Evolutionary conservation across 192 early-diverging fungal species (phyloP).

Genomic region (Podila epigama): DNA sequence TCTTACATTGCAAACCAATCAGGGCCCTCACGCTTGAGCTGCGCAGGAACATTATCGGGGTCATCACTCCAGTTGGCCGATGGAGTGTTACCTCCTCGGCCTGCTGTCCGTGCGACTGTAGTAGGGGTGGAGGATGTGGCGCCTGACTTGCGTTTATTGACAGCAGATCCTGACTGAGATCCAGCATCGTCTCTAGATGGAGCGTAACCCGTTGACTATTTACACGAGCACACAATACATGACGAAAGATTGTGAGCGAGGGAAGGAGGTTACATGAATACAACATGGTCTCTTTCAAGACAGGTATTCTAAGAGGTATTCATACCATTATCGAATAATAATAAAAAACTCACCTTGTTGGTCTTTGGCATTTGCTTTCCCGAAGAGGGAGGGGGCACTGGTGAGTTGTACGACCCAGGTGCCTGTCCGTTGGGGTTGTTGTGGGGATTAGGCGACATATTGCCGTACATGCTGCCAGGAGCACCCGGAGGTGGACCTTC

Average conservation of each 20-base stretch:
- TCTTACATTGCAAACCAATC: conserved; percentile 90
- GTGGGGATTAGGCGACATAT: conserved; percentile 53
- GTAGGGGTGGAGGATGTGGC: conserved; percentile 19
- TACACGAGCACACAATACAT: conserved; percentile 18
- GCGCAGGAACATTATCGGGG: conserved; percentile 76
- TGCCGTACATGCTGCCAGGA: conserved; percentile 37
- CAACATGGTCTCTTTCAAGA: no score
- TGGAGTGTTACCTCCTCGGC: conserved; percentile 7
- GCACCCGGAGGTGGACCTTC: conserved; percentile 45
- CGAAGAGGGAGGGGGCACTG: conserved; percentile 18
- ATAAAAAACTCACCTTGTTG: conserved; percentile 8
- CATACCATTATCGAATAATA: background rate
- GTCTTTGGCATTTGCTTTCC: conserved; percentile 22
- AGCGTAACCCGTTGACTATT: conserved; percentile 30
- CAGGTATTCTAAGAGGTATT: no score
- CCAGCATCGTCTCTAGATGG: conserved; percentile 30
- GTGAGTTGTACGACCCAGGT: conserved; percentile 41
- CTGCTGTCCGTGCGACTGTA: conserved; percentile 6
- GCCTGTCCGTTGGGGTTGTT: conserved; percentile 53
- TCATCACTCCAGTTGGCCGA: conserved; percentile 56
- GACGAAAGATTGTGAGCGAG: background rate
- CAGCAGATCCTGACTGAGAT: conserved; percentile 13
- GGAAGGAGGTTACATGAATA: no score
- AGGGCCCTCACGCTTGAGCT: conserved; percentile 78
- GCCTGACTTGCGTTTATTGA: conserved; percentile 34